phyloP scores from a whole-genome alignment of 345 rosid genomes.

The Euclidium syriacum region DNA sequence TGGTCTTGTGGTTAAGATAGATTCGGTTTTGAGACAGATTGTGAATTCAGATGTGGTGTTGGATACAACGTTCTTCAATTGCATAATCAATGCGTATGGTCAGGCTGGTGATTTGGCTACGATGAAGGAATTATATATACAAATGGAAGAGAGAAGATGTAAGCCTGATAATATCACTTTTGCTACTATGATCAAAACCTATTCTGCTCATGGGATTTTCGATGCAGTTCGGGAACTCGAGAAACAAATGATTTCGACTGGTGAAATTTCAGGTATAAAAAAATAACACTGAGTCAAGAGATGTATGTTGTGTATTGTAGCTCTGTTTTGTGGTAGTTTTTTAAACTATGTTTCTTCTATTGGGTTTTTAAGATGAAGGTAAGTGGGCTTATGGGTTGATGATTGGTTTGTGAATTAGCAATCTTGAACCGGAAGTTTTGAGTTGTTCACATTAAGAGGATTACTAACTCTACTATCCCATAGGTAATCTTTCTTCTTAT shows the following conservation, averaged over 20 bases:
- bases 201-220: constrained; percentile 55
- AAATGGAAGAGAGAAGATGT: constrained; percentile 67
- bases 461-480: neutral
- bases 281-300: neutral
- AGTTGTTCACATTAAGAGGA: neutral
- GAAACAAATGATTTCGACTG: constrained; percentile 34
- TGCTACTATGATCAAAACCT: constrained; percentile 67
- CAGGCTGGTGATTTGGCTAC: constrained; percentile 60
- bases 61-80: constrained; percentile 77
- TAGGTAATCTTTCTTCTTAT: too few relatives aligned
- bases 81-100: constrained; percentile 73
- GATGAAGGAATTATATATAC: constrained; percentile 55
- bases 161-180: constrained; percentile 59
- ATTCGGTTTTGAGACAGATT: constrained; percentile 66
- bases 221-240: constrained; percentile 56
- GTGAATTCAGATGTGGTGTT: constrained; percentile 69
- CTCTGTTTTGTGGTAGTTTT: neutral
- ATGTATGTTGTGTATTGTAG: neutral
- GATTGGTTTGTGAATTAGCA: neutral
- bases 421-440: neutral
- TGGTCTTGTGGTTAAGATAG: constrained; percentile 52
- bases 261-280: constrained; percentile 35
- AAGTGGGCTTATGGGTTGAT: constrained; percentile 19
- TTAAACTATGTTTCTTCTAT: constrained; percentile 3
- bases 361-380: constrained; percentile 7